Base-by-base conservation (phyloP, 495 filamentous ascomycete genomes). In the Aspergillus olivimuriae region DNA sequence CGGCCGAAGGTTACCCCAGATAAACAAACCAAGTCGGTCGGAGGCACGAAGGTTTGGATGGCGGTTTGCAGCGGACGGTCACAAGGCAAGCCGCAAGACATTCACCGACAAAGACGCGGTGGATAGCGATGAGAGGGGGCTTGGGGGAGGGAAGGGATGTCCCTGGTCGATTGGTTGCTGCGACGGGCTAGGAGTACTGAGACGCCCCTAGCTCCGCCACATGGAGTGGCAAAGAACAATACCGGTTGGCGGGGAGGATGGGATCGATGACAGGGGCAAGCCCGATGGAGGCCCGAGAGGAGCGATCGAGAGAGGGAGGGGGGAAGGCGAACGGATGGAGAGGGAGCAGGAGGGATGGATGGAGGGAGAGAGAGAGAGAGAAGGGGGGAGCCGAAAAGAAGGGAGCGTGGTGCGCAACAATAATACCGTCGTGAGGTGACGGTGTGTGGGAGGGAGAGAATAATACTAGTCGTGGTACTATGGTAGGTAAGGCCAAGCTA, bases 181-280 rank as follows among this genome's bases (percentile, higher is more conserved):
- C 21, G 12, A 37, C 26, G 41, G 34, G 39, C 38, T 34, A 43
- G 41, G 39, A 39, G 43, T 51, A 51, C 53, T 41, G 46, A 52
- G 47, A 34, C 42, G 37, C 42, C 18, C 22, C 33, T 31, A 38
- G 33, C 32, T 41, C 48, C 39, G 39, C 44, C 44, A 51, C 48
- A 45, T 43, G 43, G 41, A 41, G 50, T 50, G 50, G 47, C 46
- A 50, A 48, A 52, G 36, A 32, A 37, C 28, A 23, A 35, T 17
- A 44, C 16, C 19, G 16, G 15, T 34, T 17, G 36, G 31, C 17
- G 37, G 21, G 34, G 30, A 28, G n/a, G n/a, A n/a, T n/a, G n/a
- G n/a, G n/a, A n/a, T n/a, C n/a, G n/a, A n/a, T n/a, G n/a, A n/a
- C n/a, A n/a, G n/a, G n/a, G n/a, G n/a, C n/a, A n/a, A n/a, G n/a